A percentile compares a stretch with the other conserved stretches of the same genome.
These are phyloP conservation scores for Mortierella alpina DNA, from an alignment of 192 early-diverging fungal species.

Conservation along the genomic window DNA sequence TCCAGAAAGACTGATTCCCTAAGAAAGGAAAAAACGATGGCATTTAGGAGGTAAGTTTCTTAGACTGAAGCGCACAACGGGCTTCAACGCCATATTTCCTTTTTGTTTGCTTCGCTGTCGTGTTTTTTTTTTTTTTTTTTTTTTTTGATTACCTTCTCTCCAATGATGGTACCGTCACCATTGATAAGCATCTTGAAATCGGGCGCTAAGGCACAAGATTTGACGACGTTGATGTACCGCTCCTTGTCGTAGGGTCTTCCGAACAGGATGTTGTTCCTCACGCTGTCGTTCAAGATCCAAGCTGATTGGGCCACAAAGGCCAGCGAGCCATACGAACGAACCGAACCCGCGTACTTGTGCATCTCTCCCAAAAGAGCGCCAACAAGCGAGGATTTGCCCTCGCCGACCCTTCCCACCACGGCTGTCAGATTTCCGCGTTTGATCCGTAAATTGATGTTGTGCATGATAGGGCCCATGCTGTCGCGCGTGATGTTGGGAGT, in stretches of 20 bases:
- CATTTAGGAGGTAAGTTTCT: not conserved
- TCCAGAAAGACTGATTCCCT: constrained; percentile 90
- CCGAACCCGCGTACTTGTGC: constrained; percentile 48
- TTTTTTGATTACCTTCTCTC: constrained; percentile 67
- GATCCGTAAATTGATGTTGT: constrained; percentile 56
- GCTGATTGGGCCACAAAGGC: constrained; percentile 67
- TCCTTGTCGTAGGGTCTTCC: constrained; percentile 76
- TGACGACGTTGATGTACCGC: constrained; percentile 67
- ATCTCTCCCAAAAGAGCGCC: constrained; percentile 64
- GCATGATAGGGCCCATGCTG: constrained; percentile 44
- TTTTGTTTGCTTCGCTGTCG: not conserved
- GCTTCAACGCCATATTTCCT: not conserved
- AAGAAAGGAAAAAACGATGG: not conserved
- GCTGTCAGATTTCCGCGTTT: constrained; percentile 56
- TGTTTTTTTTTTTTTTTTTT: not conserved
- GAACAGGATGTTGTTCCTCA: constrained; percentile 96
- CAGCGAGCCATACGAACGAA: constrained; percentile 30
- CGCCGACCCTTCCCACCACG: constrained; percentile 63
- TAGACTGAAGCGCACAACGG: not conserved
- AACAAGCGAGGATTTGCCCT: constrained; percentile 66
- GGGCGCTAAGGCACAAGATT: constrained; percentile 82
- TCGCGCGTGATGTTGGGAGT: not conserved
- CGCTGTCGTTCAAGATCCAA: constrained; percentile 95
- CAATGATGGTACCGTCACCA: constrained; percentile 93
- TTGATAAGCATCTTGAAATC: constrained; percentile 88